Conservation (phyloP, 2,329 filamentous ascomycete genomes). For the Mollisia scopiformis region DNA sequence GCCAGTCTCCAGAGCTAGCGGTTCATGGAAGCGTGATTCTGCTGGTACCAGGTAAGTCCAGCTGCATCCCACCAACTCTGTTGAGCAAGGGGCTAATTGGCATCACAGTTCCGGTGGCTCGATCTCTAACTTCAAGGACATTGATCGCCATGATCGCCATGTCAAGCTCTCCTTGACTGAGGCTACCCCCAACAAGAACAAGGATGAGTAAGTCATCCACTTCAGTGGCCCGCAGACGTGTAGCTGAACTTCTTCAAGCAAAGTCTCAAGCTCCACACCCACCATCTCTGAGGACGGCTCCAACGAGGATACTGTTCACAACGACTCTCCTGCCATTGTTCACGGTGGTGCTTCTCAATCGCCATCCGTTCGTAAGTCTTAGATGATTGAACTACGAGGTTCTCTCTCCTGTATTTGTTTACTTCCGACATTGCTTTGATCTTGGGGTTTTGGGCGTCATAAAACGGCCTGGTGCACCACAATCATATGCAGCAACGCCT, state of each 20-base stretch:
- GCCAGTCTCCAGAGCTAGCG: constrained; percentile 30
- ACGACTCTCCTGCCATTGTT: constrained; percentile 35
- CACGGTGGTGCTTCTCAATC: constrained; percentile 29
- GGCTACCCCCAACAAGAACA: constrained; percentile 28
- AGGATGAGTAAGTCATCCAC: constrained; percentile 31
- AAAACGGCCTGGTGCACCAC: background rate
- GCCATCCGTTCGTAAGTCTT: constrained; percentile 35
- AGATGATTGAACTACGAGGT: background rate
- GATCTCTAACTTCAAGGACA: constrained; percentile 35
- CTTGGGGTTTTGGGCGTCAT: background rate
- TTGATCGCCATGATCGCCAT: constrained; percentile 32
- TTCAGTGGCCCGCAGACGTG: background rate
- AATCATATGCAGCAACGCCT: constrained; percentile 23
- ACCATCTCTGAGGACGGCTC: constrained; percentile 38
- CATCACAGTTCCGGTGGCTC: constrained; percentile 24
- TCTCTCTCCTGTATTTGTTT: background rate
- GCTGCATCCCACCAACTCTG: background rate
- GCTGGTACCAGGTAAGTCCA: constrained; percentile 28
- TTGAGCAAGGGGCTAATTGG: constrained; percentile 1
- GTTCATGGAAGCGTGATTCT: constrained; percentile 38
- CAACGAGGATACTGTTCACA: constrained; percentile 36
- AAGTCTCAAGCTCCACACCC: constrained; percentile 27
- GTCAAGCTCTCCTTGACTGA: constrained; percentile 33
- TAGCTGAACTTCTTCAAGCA: constrained; percentile 15
- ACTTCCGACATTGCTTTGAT: constrained; percentile 3